These are phyloP conservation scores for Croton setiger DNA, from an alignment of 441 rosid species.

Conservation along the genomic window DNA sequence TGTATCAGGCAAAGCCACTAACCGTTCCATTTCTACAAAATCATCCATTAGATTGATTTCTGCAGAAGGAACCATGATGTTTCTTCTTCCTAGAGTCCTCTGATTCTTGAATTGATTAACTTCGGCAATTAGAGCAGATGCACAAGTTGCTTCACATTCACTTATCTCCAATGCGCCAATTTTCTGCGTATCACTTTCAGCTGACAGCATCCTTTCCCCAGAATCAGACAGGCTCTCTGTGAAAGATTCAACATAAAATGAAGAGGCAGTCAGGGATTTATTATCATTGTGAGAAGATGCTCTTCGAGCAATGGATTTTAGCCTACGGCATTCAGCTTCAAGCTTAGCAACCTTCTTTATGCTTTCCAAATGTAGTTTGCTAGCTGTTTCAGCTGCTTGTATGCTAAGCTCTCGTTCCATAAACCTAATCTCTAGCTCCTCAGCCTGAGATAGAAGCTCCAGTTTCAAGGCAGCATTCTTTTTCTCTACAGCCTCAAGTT, in stretches of 20 bases:
- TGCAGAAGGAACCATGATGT: conserved; percentile 40
- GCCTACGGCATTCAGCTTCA: conserved; percentile 75
- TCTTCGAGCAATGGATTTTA: conserved; percentile 52
- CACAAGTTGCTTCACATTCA: conserved; percentile 29
- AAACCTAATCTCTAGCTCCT: conserved; percentile 56
- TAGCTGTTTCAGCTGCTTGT: conserved; percentile 81
- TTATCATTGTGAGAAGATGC: conserved; percentile 30
- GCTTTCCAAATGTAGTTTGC: conserved; percentile 83
- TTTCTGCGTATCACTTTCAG: conserved; percentile 43
- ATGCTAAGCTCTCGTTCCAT: conserved; percentile 76
- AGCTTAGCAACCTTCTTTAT: conserved; percentile 69
- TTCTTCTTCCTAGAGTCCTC: conserved; percentile 36
- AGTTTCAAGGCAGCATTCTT: conserved; percentile 56
- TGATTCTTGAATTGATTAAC: conserved; percentile 34
- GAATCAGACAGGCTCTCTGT: conserved; percentile 63
- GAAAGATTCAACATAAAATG: conserved; percentile 48
- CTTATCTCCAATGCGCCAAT: conserved; percentile 21
- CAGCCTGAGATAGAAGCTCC: conserved; percentile 47
- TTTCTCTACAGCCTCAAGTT: conserved; percentile 55
- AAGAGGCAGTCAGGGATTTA: conserved; percentile 38
- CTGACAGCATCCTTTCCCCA: conserved; percentile 46
- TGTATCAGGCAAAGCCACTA: conserved; percentile 53
- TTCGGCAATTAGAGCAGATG: conserved; percentile 30
- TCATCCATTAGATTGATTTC: conserved; percentile 84
- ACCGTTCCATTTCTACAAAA: conserved; percentile 94